A percentile compares a stretch with the other conserved stretches of the same genome.
These are phyloP conservation scores for Eucalyptus regnans DNA, from an alignment of 345 rosid genomes.

Conservation along the genomic window DNA sequence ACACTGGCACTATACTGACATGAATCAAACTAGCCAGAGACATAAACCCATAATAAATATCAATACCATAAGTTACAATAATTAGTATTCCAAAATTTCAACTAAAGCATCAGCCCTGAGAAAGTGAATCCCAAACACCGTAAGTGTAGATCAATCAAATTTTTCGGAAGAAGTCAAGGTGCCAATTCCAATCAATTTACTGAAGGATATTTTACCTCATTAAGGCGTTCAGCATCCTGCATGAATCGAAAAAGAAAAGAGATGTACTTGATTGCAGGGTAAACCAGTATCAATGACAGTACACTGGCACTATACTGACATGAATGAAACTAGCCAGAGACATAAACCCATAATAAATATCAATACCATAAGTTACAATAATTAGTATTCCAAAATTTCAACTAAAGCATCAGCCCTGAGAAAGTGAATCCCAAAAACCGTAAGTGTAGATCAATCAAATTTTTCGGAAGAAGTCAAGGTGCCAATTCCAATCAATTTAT, in stretches of 20 bases:
- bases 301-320: neutral
- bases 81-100: neutral
- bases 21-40: neutral
- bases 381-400: neutral
- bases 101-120: neutral
- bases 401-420: neutral
- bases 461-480: neutral
- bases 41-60: neutral
- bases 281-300: neutral
- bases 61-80: neutral
- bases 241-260: conserved; percentile 5
- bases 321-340: neutral
- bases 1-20: neutral
- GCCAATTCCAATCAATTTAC: neutral
- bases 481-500: neutral
- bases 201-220: conserved; percentile 45
- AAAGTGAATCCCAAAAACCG: neutral
- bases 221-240: conserved; percentile 94
- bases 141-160: neutral
- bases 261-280: neutral
- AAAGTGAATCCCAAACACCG: neutral
- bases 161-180: neutral
- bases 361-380: neutral
- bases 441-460: neutral
- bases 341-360: neutral